A percentile compares a stretch with the other conserved stretches of the same genome.
These are phyloP conservation scores for Leccinum griseonigrum DNA, from an alignment of 1,284 basidiomycete species.

Conservation along the genomic window DNA sequence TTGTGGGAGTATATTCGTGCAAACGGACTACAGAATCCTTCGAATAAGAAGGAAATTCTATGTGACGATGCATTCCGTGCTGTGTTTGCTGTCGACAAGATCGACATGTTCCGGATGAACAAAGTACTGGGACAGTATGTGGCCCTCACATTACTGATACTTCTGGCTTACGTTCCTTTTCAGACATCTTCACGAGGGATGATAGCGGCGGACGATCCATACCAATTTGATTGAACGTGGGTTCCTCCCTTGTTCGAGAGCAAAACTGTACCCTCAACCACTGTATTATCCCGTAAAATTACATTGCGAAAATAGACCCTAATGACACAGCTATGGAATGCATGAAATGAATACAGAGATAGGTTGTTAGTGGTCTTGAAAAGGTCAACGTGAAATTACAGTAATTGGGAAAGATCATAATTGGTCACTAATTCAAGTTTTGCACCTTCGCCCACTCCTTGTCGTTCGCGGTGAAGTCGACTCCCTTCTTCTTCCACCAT, in stretches of 20 bases:
- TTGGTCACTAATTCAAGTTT: slow-evolving; percentile 53
- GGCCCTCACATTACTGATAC: not conserved
- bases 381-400: not conserved
- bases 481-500: slow-evolving; percentile 77
- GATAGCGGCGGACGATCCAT: not conserved
- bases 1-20: slow-evolving; percentile 84
- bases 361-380: slow-evolving; percentile 2
- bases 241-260: slow-evolving; percentile 3
- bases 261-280: slow-evolving; percentile 6
- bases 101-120: slow-evolving; percentile 89
- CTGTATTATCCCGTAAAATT: slow-evolving; percentile 13
- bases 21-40: slow-evolving; percentile 77
- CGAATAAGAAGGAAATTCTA: slow-evolving; percentile 76
- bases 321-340: slow-evolving; percentile 1
- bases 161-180: slow-evolving; percentile 1
- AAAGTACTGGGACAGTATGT: slow-evolving; percentile 75
- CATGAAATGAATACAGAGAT: slow-evolving; percentile 2
- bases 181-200: slow-evolving; percentile 36
- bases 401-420: not conserved
- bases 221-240: slow-evolving; percentile 1
- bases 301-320: slow-evolving; percentile 7
- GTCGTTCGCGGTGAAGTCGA: slow-evolving; percentile 76
- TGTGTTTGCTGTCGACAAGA: slow-evolving; percentile 73
- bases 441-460: slow-evolving; percentile 82
- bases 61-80: slow-evolving; percentile 70